phyloP scores from a whole-genome alignment of 176 grass and related monocot species.

The Zizania latifolia region DNA sequence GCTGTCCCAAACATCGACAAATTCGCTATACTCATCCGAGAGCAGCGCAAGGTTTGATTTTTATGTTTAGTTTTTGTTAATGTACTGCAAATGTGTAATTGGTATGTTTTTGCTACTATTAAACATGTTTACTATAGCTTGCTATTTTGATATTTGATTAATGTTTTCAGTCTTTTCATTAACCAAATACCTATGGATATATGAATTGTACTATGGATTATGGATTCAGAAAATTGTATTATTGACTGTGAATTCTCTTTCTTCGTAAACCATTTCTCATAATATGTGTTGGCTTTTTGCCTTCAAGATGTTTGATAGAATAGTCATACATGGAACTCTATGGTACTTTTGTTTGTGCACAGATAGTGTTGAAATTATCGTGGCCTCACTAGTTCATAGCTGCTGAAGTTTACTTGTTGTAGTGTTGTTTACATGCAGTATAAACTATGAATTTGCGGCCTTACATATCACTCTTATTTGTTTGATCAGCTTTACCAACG shows the following conservation, averaged over 20 bases:
- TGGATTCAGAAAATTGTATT: neutral
- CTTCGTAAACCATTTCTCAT: neutral
- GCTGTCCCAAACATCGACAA: conserved; percentile 93
- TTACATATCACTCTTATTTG: neutral
- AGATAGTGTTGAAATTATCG: neutral
- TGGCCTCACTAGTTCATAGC: neutral
- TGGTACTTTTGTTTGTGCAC: neutral
- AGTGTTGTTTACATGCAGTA: neutral
- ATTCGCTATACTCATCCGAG: conserved; percentile 68
- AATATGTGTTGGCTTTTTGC: neutral
- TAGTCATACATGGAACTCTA: neutral
- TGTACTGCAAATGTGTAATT: neutral
- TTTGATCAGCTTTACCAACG: conserved; percentile 65
- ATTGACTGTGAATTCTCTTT: neutral
- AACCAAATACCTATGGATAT: neutral
- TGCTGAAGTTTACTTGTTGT: conserved; percentile 2
- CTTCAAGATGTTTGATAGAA: neutral
- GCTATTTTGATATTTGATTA: neutral
- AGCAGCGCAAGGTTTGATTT: conserved; percentile 70
- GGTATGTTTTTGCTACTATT: neutral
- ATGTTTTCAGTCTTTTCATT: neutral
- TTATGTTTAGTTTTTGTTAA: neutral
- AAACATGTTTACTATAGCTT: neutral
- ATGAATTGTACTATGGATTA: neutral
- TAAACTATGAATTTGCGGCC: neutral